A percentile compares a stretch with the other conserved stretches of the same genome.
phyloP scores from a whole-genome alignment of 2,329 filamentous ascomycete species.

The Fusarium nelsonii region DNA sequence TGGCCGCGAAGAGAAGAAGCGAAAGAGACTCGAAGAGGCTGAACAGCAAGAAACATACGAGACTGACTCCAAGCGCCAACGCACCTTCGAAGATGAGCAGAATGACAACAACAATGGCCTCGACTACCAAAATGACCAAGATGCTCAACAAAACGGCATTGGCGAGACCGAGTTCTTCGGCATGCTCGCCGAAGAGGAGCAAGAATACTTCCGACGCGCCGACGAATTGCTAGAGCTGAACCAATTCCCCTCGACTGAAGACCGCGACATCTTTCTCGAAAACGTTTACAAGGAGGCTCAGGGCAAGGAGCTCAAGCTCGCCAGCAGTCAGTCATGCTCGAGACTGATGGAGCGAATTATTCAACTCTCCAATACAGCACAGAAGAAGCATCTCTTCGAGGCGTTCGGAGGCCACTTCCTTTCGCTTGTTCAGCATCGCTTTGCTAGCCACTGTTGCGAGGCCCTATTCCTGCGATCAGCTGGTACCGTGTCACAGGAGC shows the following conservation, averaged over 20 bases:
- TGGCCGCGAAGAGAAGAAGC: slow-evolving; percentile 57
- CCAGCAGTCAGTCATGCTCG: slow-evolving; percentile 95
- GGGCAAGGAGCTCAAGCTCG: slow-evolving; percentile 95
- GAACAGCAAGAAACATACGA: slow-evolving; percentile 39
- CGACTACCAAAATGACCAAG: slow-evolving; percentile 44
- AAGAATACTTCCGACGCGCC: slow-evolving; percentile 93
- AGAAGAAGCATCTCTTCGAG: slow-evolving; percentile 88
- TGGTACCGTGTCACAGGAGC: slow-evolving; percentile 80
- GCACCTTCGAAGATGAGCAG: slow-evolving; percentile 38
- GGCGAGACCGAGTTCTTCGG: slow-evolving; percentile 86
- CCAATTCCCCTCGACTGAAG: slow-evolving; percentile 82
- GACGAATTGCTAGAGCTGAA: slow-evolving; percentile 92
- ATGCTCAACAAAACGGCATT: slow-evolving; percentile 44
- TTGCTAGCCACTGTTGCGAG: slow-evolving; percentile 97
- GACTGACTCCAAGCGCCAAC: slow-evolving; percentile 45
- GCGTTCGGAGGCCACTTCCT: slow-evolving; percentile 90
- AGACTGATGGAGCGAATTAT: slow-evolving; percentile 93
- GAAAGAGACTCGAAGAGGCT: slow-evolving; percentile 53
- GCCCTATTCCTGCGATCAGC: slow-evolving; percentile 89
- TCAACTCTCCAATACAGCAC: slow-evolving; percentile 78
- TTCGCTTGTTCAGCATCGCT: slow-evolving; percentile 91
- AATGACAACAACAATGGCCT: slow-evolving; percentile 33
- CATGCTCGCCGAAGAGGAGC: slow-evolving; percentile 90
- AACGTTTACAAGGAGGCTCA: slow-evolving; percentile 88
- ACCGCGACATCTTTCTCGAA: slow-evolving; percentile 77